A percentile compares a stretch with the other conserved stretches of the same genome.
phyloP scores from a whole-genome alignment of 495 filamentous ascomycete species.

The Lepraria neglecta region DNA sequence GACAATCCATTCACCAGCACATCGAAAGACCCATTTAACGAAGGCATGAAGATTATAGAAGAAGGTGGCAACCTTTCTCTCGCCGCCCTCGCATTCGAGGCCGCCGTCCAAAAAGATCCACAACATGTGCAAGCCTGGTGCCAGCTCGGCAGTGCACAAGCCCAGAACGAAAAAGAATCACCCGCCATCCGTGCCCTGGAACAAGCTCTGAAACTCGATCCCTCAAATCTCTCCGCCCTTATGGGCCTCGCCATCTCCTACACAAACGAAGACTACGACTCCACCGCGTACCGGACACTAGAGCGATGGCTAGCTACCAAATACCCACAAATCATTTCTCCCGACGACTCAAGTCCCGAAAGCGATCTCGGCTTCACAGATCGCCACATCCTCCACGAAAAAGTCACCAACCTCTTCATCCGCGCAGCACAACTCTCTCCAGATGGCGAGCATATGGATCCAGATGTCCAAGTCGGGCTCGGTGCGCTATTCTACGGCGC shows the following conservation, averaged over 20 bases:
- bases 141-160: conserved; percentile 81
- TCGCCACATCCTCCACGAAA: conserved; percentile 80
- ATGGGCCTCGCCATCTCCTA: conserved; percentile 98
- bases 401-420: conserved; percentile 85
- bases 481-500: conserved; percentile 97
- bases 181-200: conserved; percentile 97
- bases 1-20: conserved; percentile 74
- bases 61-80: conserved; percentile 90
- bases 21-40: conserved; percentile 73
- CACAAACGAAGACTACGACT: conserved; percentile 98
- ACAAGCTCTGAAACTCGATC: conserved; percentile 80
- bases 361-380: conserved; percentile 87
- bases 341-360: conserved; percentile 57
- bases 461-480: conserved; percentile 94
- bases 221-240: conserved; percentile 76
- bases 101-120: conserved; percentile 83
- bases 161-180: conserved; percentile 96
- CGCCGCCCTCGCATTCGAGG: conserved; percentile 94
- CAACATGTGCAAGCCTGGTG: conserved; percentile 89
- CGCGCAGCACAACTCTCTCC: conserved; percentile 85
- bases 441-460: conserved; percentile 84
- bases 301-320: conserved; percentile 93
- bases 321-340: conserved; percentile 73
- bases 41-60: conserved; percentile 84
- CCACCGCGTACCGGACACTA: conserved; percentile 89